Evolutionary conservation across 768 basidiomycete genomes (phyloP).

Genomic region (Russula virescens): DNA sequence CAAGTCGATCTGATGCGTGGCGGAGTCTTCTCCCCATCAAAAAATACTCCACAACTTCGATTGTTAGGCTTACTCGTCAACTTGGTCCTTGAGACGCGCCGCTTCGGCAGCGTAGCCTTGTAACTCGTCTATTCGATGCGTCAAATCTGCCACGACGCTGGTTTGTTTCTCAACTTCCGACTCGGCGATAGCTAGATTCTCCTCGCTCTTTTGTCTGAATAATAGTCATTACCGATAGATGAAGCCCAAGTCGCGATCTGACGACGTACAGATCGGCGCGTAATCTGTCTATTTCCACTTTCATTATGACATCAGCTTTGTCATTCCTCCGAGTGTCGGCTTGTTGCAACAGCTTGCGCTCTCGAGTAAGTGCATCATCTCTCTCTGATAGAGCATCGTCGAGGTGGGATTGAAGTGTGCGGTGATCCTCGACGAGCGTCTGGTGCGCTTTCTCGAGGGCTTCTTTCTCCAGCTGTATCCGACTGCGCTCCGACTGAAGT

Average conservation of each 20-base stretch:
- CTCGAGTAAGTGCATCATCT: slow-evolving; percentile 61
- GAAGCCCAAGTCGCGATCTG: slow-evolving; percentile 2
- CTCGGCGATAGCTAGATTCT: slow-evolving; percentile 78
- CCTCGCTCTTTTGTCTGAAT: slow-evolving; percentile 87
- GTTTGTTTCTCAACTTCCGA: slow-evolving; percentile 79
- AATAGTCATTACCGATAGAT: slow-evolving; percentile 30
- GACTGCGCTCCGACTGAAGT: slow-evolving; percentile 75
- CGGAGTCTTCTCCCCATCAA: slow-evolving; percentile 53
- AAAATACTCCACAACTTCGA: slow-evolving; percentile 4
- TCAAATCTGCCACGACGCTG: slow-evolving; percentile 60
- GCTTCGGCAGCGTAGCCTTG: slow-evolving; percentile 73
- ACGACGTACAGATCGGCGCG: slow-evolving; percentile 75
- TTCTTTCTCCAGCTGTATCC: slow-evolving; percentile 78
- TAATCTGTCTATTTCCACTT: slow-evolving; percentile 76
- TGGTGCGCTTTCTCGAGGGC: slow-evolving; percentile 80
- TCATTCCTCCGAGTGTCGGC: slow-evolving; percentile 55
- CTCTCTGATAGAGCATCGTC: slow-evolving; percentile 77
- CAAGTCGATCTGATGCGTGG: slow-evolving; percentile 85
- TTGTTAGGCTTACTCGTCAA: slow-evolving; percentile 75
- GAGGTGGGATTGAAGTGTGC: slow-evolving; percentile 62
- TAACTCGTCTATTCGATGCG: slow-evolving; percentile 75
- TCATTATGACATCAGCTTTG: slow-evolving; percentile 70
- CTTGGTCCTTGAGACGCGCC: slow-evolving; percentile 78
- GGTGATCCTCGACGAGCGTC: slow-evolving; percentile 67
- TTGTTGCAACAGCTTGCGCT: slow-evolving; percentile 56